phyloP scores from a whole-genome alignment of 805 yeast species.

The Saccharomyces mikatae region DNA sequence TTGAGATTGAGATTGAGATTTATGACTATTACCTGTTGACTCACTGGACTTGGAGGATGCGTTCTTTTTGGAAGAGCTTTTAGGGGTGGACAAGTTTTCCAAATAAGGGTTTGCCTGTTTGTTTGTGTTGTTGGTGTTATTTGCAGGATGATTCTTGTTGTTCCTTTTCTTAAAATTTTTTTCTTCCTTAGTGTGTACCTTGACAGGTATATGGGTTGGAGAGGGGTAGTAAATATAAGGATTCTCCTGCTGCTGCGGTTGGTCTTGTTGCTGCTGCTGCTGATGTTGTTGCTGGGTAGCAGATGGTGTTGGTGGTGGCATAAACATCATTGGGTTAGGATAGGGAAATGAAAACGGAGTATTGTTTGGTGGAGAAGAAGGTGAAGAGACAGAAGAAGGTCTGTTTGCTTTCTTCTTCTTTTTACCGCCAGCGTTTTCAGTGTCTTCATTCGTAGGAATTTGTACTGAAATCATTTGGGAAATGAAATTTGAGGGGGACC shows the following conservation, averaged over 20 bases:
- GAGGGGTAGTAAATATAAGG: constrained; percentile 9
- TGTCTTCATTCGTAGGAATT: background rate
- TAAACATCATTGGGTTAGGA: constrained; percentile 4
- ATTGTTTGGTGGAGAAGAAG: constrained; percentile 3
- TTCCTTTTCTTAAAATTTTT: background rate
- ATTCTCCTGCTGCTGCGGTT: constrained; percentile 3
- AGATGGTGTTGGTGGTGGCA: constrained; percentile 9
- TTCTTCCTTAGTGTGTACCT: background rate
- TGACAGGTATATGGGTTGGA: constrained; percentile 1
- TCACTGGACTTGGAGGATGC: background rate
- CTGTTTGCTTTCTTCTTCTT: background rate
- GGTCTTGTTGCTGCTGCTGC: background rate
- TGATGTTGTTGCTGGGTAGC: background rate
- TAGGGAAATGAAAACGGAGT: constrained; percentile 4
- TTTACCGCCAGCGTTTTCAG: background rate
- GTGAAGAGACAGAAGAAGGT: background rate
- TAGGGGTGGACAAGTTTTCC: constrained; percentile 3
- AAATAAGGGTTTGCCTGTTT: constrained; percentile 20
- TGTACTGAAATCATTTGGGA: constrained; percentile 3
- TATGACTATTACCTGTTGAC: constrained; percentile 1
- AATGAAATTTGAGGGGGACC: constrained; percentile 1
- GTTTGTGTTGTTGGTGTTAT: constrained; percentile 1
- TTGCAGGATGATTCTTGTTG: background rate
- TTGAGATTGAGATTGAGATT: background rate
- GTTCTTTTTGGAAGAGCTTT: background rate